These are phyloP conservation scores for Leptomonas seymouri DNA, from an alignment of 208 protist species.

Conservation along the genomic window DNA sequence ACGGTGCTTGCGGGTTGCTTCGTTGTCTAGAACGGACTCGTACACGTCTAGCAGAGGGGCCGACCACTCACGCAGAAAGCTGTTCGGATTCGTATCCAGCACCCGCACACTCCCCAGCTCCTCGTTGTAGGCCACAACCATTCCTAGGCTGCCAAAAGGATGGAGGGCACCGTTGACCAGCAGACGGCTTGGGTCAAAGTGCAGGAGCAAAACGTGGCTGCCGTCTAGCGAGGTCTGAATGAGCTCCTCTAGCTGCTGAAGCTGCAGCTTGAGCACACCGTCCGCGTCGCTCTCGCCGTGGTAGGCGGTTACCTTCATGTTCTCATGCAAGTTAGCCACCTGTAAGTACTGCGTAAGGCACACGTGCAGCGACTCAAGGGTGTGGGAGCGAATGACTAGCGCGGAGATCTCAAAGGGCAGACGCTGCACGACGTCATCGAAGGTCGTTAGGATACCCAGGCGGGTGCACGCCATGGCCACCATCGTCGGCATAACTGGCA, in stretches of 20 bases:
- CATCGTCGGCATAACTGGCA: constrained; percentile 81
- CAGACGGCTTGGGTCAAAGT: constrained; percentile 56
- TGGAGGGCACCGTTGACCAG: constrained; percentile 68
- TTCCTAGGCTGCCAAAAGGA: constrained; percentile 76
- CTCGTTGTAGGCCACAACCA: constrained; percentile 68
- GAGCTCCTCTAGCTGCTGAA: constrained; percentile 56
- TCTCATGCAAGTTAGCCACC: constrained; percentile 34
- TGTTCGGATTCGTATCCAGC: constrained; percentile 74
- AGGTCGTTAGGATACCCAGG: constrained; percentile 62
- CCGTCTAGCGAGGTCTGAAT: constrained; percentile 39
- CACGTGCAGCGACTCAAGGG: constrained; percentile 77
- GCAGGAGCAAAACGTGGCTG: constrained; percentile 54
- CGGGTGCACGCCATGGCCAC: constrained; percentile 73
- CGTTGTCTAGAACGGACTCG: constrained; percentile 54
- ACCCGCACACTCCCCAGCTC: constrained; percentile 57
- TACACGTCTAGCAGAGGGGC: constrained; percentile 62
- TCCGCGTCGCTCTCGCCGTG: constrained; percentile 57
- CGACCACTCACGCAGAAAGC: constrained; percentile 79
- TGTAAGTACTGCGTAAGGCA: constrained; percentile 68
- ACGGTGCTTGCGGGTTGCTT: constrained; percentile 55
- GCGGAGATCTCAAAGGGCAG: constrained; percentile 80
- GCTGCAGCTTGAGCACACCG: constrained; percentile 35
- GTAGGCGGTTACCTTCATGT: constrained; percentile 49
- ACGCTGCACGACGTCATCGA: constrained; percentile 79
- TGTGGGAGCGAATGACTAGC: constrained; percentile 77